Conservation (phyloP, 352 stramenopile species). For the Thraustotheca clavata region DNA sequence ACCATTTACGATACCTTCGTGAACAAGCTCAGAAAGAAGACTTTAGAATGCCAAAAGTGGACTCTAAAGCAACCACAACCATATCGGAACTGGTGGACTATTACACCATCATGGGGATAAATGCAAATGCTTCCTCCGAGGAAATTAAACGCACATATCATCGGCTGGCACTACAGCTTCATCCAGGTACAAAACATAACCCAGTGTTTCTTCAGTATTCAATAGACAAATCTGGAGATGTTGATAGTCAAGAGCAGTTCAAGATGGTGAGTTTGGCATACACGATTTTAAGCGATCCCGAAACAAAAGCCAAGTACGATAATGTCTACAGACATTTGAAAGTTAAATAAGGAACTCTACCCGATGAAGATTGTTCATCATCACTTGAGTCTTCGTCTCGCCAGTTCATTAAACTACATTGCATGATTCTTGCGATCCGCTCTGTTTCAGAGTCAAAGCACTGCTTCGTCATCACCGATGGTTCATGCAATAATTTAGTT, state of each 20-base stretch:
- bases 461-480: background rate
- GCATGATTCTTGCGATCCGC: slow-evolving; percentile 19
- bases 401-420: slow-evolving; percentile 3
- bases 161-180: background rate
- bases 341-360: too few species aligned
- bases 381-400: slow-evolving; percentile 15
- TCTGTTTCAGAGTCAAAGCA: slow-evolving; percentile 16
- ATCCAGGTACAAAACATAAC: background rate
- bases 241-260: background rate
- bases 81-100: slow-evolving; percentile 3
- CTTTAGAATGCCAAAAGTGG: background rate
- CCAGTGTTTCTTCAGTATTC: background rate
- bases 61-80: background rate
- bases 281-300: background rate
- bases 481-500: too few species aligned
- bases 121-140: background rate
- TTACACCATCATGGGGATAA: slow-evolving; percentile 5
- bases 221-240: slow-evolving; percentile 2
- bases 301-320: background rate
- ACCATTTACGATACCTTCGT: background rate
- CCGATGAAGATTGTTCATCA: slow-evolving; percentile 4
- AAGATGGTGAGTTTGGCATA: slow-evolving; percentile 13
- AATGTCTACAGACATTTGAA: slow-evolving; percentile 9
- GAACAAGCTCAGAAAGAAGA: background rate
- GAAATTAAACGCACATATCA: slow-evolving; percentile 3